Evolutionary conservation across 768 basidiomycete genomes (phyloP).

Genomic region (Leccinum disarticulatum): DNA sequence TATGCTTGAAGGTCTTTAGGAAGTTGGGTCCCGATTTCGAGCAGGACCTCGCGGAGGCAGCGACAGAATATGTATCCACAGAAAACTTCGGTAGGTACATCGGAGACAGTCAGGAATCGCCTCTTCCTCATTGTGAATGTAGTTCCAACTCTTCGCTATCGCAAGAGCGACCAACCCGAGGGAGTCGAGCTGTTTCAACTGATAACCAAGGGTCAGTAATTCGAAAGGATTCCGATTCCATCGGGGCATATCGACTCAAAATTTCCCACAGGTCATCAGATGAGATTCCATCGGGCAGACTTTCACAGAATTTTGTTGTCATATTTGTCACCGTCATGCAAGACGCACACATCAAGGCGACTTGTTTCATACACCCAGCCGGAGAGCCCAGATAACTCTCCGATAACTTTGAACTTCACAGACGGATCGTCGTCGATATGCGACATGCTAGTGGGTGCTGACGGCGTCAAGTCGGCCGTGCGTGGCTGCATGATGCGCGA

Average conservation of each 20-base stretch:
- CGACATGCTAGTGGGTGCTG: constrained; percentile 70
- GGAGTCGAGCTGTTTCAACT: constrained; percentile 56
- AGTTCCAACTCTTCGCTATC: constrained; percentile 55
- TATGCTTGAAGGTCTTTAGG: constrained; percentile 19
- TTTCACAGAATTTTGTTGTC: constrained; percentile 60
- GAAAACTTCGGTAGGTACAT: constrained; percentile 22
- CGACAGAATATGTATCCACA: constrained; percentile 22
- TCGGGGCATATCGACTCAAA: background rate
- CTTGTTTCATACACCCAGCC: constrained; percentile 54
- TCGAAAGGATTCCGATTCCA: background rate
- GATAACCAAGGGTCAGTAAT: constrained; percentile 57
- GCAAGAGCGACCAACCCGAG: constrained; percentile 59
- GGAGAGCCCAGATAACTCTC: constrained; percentile 29
- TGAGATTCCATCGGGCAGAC: constrained; percentile 63
- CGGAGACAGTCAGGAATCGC: background rate
- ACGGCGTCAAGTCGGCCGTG: constrained; percentile 60
- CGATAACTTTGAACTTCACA: constrained; percentile 53
- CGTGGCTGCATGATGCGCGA: constrained; percentile 37
- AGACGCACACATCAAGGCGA: constrained; percentile 55
- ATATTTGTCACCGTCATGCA: constrained; percentile 45
- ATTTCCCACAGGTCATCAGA: constrained; percentile 43
- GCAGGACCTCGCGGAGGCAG: constrained; percentile 13
- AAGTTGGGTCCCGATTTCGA: constrained; percentile 23
- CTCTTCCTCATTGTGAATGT: background rate
- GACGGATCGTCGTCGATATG: constrained; percentile 61